Conservation (phyloP, 352 stramenopile genomes). For the Blastocystis sp. region DNA sequence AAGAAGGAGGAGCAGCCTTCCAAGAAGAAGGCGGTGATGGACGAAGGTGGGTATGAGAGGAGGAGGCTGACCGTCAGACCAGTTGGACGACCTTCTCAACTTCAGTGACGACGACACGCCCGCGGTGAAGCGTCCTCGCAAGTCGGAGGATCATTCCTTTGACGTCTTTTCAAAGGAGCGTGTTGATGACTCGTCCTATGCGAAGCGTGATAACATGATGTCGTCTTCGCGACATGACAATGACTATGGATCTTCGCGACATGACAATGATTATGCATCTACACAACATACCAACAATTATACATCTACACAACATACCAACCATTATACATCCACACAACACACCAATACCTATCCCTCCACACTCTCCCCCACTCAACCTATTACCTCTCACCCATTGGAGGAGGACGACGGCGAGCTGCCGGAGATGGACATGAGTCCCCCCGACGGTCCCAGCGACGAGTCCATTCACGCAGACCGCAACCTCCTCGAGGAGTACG, state of each 20-base stretch:
- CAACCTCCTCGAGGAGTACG: conserved; percentile 42
- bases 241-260: no score
- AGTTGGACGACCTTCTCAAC: conserved; percentile 29
- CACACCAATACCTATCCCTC: background rate
- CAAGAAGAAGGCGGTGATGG: conserved; percentile 2
- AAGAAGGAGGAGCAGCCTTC: background rate
- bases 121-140: background rate
- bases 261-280: no score
- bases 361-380: background rate
- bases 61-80: background rate
- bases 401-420: background rate
- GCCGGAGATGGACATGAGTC: background rate
- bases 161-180: background rate
- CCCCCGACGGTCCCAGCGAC: background rate
- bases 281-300: no score
- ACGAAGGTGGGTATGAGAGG: background rate
- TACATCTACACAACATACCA: no score
- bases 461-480: background rate
- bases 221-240: no score
- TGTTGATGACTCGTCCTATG: no score
- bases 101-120: conserved; percentile 1
- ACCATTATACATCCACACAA: no score
- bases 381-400: background rate
- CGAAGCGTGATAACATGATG: no score
- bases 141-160: background rate